These are phyloP conservation scores for Diaporthe velutina DNA, from an alignment of 2,329 filamentous ascomycete species.

Conservation along the genomic window DNA sequence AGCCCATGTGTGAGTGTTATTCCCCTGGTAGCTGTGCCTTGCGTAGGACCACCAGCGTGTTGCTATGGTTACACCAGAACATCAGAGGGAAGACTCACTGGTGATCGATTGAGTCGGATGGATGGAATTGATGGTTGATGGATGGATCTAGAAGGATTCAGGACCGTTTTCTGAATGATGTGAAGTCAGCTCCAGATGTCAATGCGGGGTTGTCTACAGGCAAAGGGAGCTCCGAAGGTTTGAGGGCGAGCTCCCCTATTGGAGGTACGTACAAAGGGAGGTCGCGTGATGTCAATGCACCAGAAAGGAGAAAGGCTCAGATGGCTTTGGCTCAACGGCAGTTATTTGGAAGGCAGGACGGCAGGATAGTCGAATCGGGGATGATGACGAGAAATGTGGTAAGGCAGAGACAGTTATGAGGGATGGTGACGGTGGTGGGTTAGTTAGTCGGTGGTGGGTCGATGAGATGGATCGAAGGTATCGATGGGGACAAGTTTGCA, in stretches of 20 bases:
- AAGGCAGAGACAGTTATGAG: conserved; percentile 3
- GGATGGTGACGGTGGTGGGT: background rate
- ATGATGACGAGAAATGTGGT: background rate
- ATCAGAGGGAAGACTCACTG: conserved; percentile 25
- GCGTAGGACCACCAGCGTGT: background rate
- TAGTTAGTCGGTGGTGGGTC: background rate
- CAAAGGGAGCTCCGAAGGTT: conserved; percentile 26
- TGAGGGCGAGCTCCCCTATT: conserved; percentile 2
- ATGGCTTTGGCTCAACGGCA: background rate
- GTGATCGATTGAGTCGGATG: conserved; percentile 8
- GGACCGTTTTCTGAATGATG: conserved; percentile 18
- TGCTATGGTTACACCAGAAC: background rate
- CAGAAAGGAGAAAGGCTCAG: background rate
- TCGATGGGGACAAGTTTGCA: background rate
- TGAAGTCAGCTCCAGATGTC: conserved; percentile 22
- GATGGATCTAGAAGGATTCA: background rate
- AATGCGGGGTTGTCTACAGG: conserved; percentile 22
- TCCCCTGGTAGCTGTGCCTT: background rate
- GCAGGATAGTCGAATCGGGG: background rate
- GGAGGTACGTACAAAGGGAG: conserved; percentile 22
- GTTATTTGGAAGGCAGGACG: conserved; percentile 1
- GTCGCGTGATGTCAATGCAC: conserved; percentile 30
- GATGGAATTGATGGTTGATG: conserved; percentile 19
- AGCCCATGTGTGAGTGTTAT: background rate
- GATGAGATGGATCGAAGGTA: background rate